phyloP scores from a whole-genome alignment of 306 rosid genomes.

The Trifolium subterraneum region DNA sequence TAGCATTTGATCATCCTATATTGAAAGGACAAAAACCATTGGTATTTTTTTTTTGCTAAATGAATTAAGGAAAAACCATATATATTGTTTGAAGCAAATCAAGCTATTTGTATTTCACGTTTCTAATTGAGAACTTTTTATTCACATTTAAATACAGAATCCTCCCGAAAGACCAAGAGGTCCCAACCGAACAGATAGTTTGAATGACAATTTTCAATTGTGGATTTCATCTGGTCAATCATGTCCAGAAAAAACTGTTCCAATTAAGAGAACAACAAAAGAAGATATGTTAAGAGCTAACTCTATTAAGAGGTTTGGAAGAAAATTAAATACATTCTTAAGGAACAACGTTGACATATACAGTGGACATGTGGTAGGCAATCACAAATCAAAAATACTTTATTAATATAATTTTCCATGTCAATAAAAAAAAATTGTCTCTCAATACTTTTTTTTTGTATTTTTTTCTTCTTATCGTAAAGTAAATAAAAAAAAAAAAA shows the following conservation, averaged over 20 bases:
- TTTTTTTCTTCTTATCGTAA: no score
- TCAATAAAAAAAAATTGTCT: no score
- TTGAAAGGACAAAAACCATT: not conserved
- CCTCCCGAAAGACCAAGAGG: not conserved
- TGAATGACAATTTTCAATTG: not conserved
- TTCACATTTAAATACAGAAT: not conserved
- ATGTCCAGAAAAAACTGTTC: not conserved
- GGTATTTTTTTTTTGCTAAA: not conserved
- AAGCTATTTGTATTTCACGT: not conserved
- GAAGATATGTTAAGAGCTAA: not conserved
- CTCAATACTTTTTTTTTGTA: no score
- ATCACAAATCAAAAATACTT: not conserved
- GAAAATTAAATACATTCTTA: not conserved
- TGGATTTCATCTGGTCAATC: not conserved
- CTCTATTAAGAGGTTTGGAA: not conserved
- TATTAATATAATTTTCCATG: no score
- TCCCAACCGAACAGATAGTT: not conserved
- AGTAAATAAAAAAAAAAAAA: no score
- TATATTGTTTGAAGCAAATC: not conserved
- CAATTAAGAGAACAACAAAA: not conserved
- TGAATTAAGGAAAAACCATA: not conserved
- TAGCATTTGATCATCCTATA: not conserved
- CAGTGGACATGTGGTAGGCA: not conserved
- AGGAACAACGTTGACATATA: not conserved
- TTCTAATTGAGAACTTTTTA: not conserved